These are phyloP conservation scores for Pyropia haitanensis DNA, from an alignment of 23 red algal species.

Conservation along the genomic window DNA sequence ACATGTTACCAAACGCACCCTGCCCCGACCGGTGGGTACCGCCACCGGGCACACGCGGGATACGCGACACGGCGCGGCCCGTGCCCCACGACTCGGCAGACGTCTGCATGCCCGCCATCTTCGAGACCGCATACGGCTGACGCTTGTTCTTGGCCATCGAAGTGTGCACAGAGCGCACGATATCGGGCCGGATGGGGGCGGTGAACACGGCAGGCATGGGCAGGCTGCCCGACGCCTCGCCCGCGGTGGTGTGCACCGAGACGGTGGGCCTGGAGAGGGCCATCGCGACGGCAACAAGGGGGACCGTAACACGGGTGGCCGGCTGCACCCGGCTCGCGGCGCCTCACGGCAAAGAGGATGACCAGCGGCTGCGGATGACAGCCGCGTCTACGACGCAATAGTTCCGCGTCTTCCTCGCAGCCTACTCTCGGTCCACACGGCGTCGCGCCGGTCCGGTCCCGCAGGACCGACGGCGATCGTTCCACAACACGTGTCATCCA, in stretches of 20 bases:
- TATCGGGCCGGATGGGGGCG: conserved; percentile 90
- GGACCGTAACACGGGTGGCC: no score
- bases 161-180: conserved; percentile 89
- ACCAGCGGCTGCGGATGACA: no score
- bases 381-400: no score
- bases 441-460: no score
- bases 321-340: no score
- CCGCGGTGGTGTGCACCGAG: not conserved
- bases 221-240: conserved; percentile 34
- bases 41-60: conserved; percentile 89
- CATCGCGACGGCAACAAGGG: no score
- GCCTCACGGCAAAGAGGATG: no score
- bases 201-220: conserved; percentile 75
- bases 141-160: conserved; percentile 84
- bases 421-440: no score
- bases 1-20: conserved; percentile 95
- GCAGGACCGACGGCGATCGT: no score
- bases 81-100: conserved; percentile 98
- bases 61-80: conserved; percentile 91
- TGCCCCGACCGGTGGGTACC: conserved; percentile 97
- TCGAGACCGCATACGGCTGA: conserved; percentile 84
- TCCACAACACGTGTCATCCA: no score
- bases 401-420: no score
- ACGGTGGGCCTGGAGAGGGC: no score
- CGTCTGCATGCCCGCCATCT: conserved; percentile 83